These are phyloP conservation scores for Aspergillus pseudotamarii DNA, from an alignment of 2,329 filamentous ascomycete species.

Conservation along the genomic window DNA sequence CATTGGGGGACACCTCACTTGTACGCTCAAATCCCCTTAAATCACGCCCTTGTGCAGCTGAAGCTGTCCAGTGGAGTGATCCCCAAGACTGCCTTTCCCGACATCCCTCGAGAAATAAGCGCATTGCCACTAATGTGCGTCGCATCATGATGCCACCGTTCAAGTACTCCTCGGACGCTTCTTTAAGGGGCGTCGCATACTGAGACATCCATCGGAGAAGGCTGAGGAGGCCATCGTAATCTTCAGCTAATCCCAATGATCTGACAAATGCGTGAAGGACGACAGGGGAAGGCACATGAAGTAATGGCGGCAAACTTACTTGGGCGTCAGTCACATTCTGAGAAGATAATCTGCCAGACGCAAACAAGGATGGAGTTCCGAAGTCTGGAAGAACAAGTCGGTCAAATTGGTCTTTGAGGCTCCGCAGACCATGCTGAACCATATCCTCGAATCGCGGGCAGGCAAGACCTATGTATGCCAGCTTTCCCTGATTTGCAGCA, in stretches of 20 bases:
- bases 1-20: not conserved
- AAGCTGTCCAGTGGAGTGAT: not conserved
- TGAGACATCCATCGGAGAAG: conserved; percentile 48
- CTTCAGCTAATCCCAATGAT: conserved; percentile 43
- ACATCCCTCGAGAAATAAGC: conserved; percentile 44
- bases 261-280: conserved; percentile 47
- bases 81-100: conserved; percentile 20
- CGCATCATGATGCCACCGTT: conserved; percentile 44
- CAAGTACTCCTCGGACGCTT: conserved; percentile 36
- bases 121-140: conserved; percentile 42
- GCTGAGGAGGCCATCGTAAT: conserved; percentile 43
- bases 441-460: conserved; percentile 30
- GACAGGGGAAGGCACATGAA: conserved; percentile 42
- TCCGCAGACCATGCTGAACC: conserved; percentile 31
- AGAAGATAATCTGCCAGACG: conserved; percentile 19
- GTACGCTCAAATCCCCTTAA: not conserved
- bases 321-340: conserved; percentile 16
- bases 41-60: not conserved
- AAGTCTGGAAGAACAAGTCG: conserved; percentile 35
- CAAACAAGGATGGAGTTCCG: conserved; percentile 25
- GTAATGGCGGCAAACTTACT: conserved; percentile 31
- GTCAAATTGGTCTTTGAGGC: conserved; percentile 42
- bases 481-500: conserved; percentile 13
- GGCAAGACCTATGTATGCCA: conserved; percentile 7
- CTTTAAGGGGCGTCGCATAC: conserved; percentile 35